Conservation (phyloP, 257 asterid species). For the Nicotiana otophora region DNA sequence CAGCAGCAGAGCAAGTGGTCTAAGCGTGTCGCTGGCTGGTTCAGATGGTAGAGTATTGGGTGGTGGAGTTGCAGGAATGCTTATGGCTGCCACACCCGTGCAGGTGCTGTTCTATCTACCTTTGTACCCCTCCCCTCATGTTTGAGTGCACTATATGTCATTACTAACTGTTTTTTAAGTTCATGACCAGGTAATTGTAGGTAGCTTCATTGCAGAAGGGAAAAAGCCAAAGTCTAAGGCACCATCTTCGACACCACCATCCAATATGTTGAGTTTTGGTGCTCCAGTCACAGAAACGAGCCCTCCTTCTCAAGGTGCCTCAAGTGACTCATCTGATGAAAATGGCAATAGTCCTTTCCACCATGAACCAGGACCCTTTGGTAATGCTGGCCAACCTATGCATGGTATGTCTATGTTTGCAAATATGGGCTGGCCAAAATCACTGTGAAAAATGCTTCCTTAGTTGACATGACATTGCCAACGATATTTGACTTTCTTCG, state of each 20-base stretch:
- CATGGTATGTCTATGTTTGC: slow-evolving; percentile 49
- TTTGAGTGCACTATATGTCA: not conserved
- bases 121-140: not conserved
- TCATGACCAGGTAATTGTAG: slow-evolving; percentile 60
- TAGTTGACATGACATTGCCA: slow-evolving; percentile 15
- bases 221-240: slow-evolving; percentile 43
- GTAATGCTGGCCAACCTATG: slow-evolving; percentile 39
- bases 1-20: slow-evolving; percentile 39
- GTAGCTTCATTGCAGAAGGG: slow-evolving; percentile 86
- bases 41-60: slow-evolving; percentile 79
- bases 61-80: slow-evolving; percentile 84
- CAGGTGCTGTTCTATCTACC: slow-evolving; percentile 41
- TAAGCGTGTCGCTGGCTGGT: slow-evolving; percentile 79
- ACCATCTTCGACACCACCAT: slow-evolving; percentile 33
- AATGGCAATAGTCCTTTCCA: slow-evolving; percentile 53
- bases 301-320: slow-evolving; percentile 56
- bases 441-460: slow-evolving; percentile 46
- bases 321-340: slow-evolving; percentile 65
- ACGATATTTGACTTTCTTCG: not conserved
- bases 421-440: slow-evolving; percentile 59
- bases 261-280: slow-evolving; percentile 57
- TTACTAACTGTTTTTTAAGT: not conserved
- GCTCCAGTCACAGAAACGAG: slow-evolving; percentile 41
- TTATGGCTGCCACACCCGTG: slow-evolving; percentile 71
- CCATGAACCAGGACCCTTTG: slow-evolving; percentile 33